Evolutionary conservation across 164 flowering plant species (phyloP), one percentile per base, ranked within the genome.

Genomic region (Umbilicus rupestris): DNA sequence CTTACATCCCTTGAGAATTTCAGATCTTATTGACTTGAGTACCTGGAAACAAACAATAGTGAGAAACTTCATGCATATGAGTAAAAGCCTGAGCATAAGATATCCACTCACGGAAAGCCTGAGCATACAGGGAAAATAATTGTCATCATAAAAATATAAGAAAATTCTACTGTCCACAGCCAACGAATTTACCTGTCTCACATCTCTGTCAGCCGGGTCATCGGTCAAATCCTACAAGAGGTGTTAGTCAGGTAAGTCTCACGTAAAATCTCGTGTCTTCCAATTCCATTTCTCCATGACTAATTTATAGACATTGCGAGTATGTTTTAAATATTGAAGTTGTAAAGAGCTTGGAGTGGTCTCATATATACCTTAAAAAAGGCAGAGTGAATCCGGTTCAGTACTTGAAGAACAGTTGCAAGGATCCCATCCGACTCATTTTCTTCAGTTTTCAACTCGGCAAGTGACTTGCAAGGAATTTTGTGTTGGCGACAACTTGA

Each of bases 341-440:
- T 30, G 37, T 7, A 29, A 5, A n/a, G 19, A 45, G 52, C 52
- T 52, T 55, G 30, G 49, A 64, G 7, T 10, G 22, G 46, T 10
- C 88, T 69, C 80, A 11, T 26, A 28, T 11, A 68, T 74, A 89
- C 96, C 70, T 83, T 77, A 78, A 84, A 89, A 74, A 82, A 92
- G 55, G 73, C 72, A 60, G 67, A 41, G 73, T 92, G 92, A 44
- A 80, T 63, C 64, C 66, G 84, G 75, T 79, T 82, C 1, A 92
- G 87, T 67, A 85, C 82, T 60, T 77, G 60, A 39, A 92, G 91
- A 69, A 87, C 73, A 44, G 79, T 76, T 31, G 91, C 82, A 67
- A 92, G 98, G 14, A 83, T 85, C 69, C 96, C 98, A 39, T 87
- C 92, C 10, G 76, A 8, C 70, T 86, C 95, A 63, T 78, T 86